phyloP scores from a whole-genome alignment of 1,139 yeast species.

The Candida sanyaensis region DNA sequence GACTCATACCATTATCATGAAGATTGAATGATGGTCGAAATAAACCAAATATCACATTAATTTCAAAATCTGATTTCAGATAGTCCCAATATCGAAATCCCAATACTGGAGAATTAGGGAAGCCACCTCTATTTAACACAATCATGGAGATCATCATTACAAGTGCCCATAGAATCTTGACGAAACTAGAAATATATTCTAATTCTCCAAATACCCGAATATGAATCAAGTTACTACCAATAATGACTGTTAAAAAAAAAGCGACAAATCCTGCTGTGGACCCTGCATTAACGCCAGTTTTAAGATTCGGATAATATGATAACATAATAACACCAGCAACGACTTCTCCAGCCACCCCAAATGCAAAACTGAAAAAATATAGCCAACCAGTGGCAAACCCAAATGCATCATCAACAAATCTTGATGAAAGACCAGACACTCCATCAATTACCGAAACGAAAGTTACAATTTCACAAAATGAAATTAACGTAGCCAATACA shows the following conservation, averaged over 20 bases:
- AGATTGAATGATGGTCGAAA: slow-evolving; percentile 72
- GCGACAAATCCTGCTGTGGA: slow-evolving; percentile 68
- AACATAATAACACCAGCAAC: slow-evolving; percentile 79
- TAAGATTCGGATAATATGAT: slow-evolving; percentile 58
- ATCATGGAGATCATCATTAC: slow-evolving; percentile 66
- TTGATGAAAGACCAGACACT: slow-evolving; percentile 69
- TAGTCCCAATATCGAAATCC: slow-evolving; percentile 73
- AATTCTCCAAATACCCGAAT: slow-evolving; percentile 76
- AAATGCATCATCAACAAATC: slow-evolving; percentile 84
- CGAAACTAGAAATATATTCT: slow-evolving; percentile 62
- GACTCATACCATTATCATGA: slow-evolving; percentile 50
- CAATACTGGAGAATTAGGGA: slow-evolving; percentile 43
- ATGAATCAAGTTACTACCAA: slow-evolving; percentile 61
- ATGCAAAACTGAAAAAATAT: slow-evolving; percentile 73
- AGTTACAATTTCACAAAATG: slow-evolving; percentile 87
- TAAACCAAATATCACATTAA: slow-evolving; percentile 62
- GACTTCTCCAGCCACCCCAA: slow-evolving; percentile 78
- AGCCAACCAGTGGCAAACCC: slow-evolving; percentile 82
- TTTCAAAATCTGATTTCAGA: slow-evolving; percentile 48
- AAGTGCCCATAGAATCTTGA: slow-evolving; percentile 57
- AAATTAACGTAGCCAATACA: slow-evolving; percentile 67
- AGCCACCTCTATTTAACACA: slow-evolving; percentile 53
- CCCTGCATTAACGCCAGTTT: slow-evolving; percentile 47
- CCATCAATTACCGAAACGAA: slow-evolving; percentile 82
- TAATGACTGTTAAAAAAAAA: slow-evolving; percentile 50